Conservation (phyloP, 1,284 basidiomycete genomes). For the Puccinia hordei region DNA sequence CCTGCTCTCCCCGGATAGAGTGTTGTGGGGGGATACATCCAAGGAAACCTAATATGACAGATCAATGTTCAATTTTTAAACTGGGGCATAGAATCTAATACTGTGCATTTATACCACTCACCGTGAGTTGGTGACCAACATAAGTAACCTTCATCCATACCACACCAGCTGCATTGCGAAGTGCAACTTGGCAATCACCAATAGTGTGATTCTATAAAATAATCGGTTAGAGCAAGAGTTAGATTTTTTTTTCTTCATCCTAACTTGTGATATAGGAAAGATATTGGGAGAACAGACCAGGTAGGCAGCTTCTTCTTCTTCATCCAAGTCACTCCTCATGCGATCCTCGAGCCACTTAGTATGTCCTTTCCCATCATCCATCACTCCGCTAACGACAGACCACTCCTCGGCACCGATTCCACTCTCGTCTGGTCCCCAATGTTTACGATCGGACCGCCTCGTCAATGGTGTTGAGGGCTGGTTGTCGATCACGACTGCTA, state of each 20-base stretch:
- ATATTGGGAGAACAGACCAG: conserved; percentile 46
- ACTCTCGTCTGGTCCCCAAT: conserved; percentile 47
- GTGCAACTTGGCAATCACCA: conserved; percentile 58
- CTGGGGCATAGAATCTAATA: background rate
- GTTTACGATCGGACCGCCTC: conserved; percentile 53
- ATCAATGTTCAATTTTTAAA: background rate
- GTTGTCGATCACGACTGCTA: conserved; percentile 57
- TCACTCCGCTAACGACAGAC: conserved; percentile 55
- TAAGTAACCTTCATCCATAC: conserved; percentile 57
- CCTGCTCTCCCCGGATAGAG: conserved; percentile 55
- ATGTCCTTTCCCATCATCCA: conserved; percentile 56
- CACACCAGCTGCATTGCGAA: conserved; percentile 56
- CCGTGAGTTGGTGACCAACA: conserved; percentile 54
- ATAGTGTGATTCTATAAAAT: conserved; percentile 51
- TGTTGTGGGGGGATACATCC: conserved; percentile 57
- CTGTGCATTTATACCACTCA: conserved; percentile 35
- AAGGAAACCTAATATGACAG: conserved; percentile 54
- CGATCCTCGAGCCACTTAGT: conserved; percentile 55
- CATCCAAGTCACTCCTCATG: conserved; percentile 47
- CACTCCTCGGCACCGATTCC: conserved; percentile 53
- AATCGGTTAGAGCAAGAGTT: background rate
- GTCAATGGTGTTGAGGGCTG: conserved; percentile 55
- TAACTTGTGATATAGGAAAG: background rate
- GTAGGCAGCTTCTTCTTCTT: conserved; percentile 55
- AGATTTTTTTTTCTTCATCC: background rate